Evolutionary conservation across 2,329 filamentous ascomycete species (phyloP).

Genomic region (Colletotrichum tamarilloi): DNA sequence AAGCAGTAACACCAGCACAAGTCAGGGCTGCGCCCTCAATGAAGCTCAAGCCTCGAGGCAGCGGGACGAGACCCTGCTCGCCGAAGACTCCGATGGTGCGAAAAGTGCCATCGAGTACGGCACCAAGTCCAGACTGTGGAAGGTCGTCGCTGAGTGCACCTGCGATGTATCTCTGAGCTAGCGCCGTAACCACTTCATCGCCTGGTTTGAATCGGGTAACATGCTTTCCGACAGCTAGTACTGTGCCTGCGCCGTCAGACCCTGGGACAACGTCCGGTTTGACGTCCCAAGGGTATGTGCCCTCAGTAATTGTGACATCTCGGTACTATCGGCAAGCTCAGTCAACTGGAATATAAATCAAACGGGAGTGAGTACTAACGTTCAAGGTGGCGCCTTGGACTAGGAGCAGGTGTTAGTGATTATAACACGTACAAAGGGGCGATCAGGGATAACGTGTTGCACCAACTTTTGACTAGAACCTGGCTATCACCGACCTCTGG

Average conservation of each 20-base stretch:
- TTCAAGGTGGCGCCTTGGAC: conserved; percentile 28
- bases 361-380: neutral
- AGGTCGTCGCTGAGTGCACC: conserved; percentile 50
- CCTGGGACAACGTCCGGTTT: conserved; percentile 42
- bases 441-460: conserved; percentile 59
- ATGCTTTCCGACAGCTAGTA: conserved; percentile 58
- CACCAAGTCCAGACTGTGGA: conserved; percentile 50
- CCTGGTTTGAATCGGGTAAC: conserved; percentile 62
- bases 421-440: conserved; percentile 56
- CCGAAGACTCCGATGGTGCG: conserved; percentile 44
- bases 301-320: conserved; percentile 40
- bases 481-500: conserved; percentile 26
- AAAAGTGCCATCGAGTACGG: conserved; percentile 44
- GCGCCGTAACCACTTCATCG: conserved; percentile 58
- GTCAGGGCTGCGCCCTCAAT: conserved; percentile 68
- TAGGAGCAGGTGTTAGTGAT: conserved; percentile 43
- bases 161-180: conserved; percentile 43
- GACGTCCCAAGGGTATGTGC: conserved; percentile 44
- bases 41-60: conserved; percentile 64
- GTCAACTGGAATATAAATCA: neutral
- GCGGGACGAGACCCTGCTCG: conserved; percentile 68
- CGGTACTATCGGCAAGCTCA: conserved; percentile 22
- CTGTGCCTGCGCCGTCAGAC: conserved; percentile 64
- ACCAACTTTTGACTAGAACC: conserved; percentile 30
- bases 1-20: conserved; percentile 66